phyloP scores from a whole-genome alignment of 2,329 filamentous ascomycete species.

The Cladosporium oxysporum region DNA sequence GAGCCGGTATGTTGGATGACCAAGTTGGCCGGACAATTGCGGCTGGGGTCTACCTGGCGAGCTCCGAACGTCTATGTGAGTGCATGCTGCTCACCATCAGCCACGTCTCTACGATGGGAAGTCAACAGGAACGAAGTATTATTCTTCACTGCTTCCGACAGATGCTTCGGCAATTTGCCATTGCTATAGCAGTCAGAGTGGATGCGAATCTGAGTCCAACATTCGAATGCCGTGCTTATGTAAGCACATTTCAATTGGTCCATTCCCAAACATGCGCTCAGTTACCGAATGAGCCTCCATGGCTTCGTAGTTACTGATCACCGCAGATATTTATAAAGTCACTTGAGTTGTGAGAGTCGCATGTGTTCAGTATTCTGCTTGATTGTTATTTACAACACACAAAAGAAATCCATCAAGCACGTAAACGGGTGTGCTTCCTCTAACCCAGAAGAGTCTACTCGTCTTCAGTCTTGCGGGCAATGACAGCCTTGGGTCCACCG shows the following conservation, averaged over 20 bases:
- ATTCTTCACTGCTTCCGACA: background rate
- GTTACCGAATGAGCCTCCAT: background rate
- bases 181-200: background rate
- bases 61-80: background rate
- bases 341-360: background rate
- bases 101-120: background rate
- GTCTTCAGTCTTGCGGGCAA: slow-evolving; percentile 28
- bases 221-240: background rate
- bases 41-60: background rate
- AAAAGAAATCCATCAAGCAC: slow-evolving; percentile 17
- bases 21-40: background rate
- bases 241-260: background rate
- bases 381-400: slow-evolving; percentile 19
- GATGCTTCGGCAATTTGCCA: background rate
- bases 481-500: slow-evolving; percentile 47
- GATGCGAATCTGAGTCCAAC: background rate
- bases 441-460: slow-evolving; percentile 19
- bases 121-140: background rate
- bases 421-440: background rate
- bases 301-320: background rate
- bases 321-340: background rate
- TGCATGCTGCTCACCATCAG: background rate
- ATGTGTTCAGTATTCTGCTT: slow-evolving; percentile 12
- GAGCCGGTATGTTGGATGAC: background rate
- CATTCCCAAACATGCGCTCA: background rate